These are phyloP conservation scores for Corrigiola litoralis DNA, from an alignment of 179 eudicot genomes.

Conservation along the genomic window DNA sequence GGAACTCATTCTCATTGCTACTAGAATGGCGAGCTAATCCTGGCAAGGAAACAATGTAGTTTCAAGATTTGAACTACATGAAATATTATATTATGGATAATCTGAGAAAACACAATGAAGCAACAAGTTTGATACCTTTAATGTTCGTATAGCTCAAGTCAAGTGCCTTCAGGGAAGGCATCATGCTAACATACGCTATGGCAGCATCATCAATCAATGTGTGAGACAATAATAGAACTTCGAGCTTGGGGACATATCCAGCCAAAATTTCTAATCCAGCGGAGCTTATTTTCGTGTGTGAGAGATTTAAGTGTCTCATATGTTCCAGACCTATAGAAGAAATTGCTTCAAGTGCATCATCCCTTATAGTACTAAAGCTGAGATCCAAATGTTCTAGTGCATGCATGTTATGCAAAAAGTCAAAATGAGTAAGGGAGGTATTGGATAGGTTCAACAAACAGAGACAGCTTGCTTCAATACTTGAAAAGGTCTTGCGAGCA, in stretches of 20 bases:
- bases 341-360: conserved; percentile 47
- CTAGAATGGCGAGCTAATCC: conserved; percentile 38
- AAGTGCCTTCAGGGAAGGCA: conserved; percentile 64
- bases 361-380: conserved; percentile 44
- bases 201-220: conserved; percentile 62
- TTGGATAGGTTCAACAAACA: conserved; percentile 59
- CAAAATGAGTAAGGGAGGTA: conserved; percentile 39
- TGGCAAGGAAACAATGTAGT: conserved; percentile 16
- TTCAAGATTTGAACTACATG: neutral
- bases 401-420: conserved; percentile 47
- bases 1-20: conserved; percentile 29
- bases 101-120: neutral
- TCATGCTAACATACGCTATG: conserved; percentile 50
- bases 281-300: conserved; percentile 58
- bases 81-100: neutral
- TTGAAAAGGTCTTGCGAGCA: conserved; percentile 32
- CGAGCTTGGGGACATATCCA: conserved; percentile 76
- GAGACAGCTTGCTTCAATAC: conserved; percentile 42
- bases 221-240: conserved; percentile 49
- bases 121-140: conserved; percentile 39
- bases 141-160: conserved; percentile 62
- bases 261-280: conserved; percentile 59
- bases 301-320: conserved; percentile 66
- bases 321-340: conserved; percentile 46
- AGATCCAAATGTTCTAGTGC: conserved; percentile 65